These are phyloP conservation scores for Prunus davidiana DNA, from an alignment of 306 rosid species.

Conservation along the genomic window DNA sequence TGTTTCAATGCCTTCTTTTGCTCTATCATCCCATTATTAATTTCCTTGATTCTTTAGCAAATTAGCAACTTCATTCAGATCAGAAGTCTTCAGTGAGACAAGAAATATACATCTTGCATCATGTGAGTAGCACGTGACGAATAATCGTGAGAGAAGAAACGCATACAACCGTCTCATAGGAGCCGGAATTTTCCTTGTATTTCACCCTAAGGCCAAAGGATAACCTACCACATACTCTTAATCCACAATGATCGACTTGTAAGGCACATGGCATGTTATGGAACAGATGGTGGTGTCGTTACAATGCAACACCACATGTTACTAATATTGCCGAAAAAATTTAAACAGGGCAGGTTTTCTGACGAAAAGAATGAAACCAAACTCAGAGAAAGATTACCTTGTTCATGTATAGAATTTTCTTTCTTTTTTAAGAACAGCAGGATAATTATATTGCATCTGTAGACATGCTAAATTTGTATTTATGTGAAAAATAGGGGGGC, in stretches of 20 bases:
- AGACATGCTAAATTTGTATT: not conserved
- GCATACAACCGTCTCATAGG: not conserved
- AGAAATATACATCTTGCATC: not conserved
- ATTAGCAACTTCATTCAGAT: no score
- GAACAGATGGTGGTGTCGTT: not conserved
- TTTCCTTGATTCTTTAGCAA: not conserved
- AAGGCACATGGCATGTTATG: not conserved
- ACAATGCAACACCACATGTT: not conserved
- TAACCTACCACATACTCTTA: not conserved
- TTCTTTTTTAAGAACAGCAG: no score
- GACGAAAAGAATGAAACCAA: not conserved
- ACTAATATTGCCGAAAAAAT: not conserved
- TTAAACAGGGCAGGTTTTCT: not conserved
- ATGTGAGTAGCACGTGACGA: not conserved
- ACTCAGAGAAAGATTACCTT: not conserved
- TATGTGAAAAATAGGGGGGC: constrained; percentile 6
- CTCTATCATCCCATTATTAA: not conserved
- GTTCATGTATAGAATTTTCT: not conserved
- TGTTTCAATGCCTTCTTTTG: not conserved
- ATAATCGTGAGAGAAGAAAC: not conserved
- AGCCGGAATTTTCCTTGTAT: not conserved
- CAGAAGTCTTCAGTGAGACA: not conserved
- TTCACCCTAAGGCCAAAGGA: not conserved
- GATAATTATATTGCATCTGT: not conserved
- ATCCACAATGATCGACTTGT: not conserved